These are phyloP conservation scores for Talaromyces thailandensis DNA, from an alignment of 495 filamentous ascomycete species.

Conservation along the genomic window DNA sequence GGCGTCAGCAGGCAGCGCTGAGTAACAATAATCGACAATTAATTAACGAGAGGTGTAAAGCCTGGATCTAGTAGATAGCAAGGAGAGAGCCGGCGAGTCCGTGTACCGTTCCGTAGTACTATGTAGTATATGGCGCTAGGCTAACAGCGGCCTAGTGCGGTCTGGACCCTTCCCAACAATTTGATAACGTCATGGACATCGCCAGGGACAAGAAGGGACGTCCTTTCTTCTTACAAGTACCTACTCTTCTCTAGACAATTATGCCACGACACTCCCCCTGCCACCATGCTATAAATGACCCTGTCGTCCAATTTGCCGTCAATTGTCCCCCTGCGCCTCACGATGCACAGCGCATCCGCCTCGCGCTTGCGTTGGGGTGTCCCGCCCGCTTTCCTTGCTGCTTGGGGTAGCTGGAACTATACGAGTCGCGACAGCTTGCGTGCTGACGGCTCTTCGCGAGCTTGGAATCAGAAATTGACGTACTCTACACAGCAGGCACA, in stretches of 20 bases:
- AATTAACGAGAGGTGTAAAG: too few relatives aligned
- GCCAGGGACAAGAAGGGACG: not conserved
- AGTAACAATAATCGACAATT: too few relatives aligned
- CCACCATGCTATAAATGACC: not conserved
- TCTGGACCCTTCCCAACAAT: not conserved
- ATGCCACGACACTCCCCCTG: too few relatives aligned
- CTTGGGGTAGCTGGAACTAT: conserved; percentile 7
- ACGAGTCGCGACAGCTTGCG: conserved; percentile 1
- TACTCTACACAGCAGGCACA: conserved; percentile 17
- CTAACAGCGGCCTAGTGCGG: not conserved
- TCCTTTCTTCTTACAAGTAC: not conserved
- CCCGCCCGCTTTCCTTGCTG: conserved; percentile 28
- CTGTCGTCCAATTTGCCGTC: not conserved
- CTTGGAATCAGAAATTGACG: conserved; percentile 14
- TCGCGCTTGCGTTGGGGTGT: conserved; percentile 29
- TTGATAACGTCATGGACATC: conserved; percentile 5
- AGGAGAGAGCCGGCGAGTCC: not conserved
- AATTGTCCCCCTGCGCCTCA: not conserved
- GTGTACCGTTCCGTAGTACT: too few relatives aligned
- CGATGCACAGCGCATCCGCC: conserved; percentile 1
- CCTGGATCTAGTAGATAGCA: too few relatives aligned
- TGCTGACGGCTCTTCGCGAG: conserved; percentile 1
- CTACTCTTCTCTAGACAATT: too few relatives aligned
- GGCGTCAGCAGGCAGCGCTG: too few relatives aligned
- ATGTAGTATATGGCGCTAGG: not conserved